A percentile compares a stretch with the other conserved stretches of the same genome.
Conservation (phyloP, 2,329 filamentous ascomycete species). For the Talaromyces piceae region DNA sequence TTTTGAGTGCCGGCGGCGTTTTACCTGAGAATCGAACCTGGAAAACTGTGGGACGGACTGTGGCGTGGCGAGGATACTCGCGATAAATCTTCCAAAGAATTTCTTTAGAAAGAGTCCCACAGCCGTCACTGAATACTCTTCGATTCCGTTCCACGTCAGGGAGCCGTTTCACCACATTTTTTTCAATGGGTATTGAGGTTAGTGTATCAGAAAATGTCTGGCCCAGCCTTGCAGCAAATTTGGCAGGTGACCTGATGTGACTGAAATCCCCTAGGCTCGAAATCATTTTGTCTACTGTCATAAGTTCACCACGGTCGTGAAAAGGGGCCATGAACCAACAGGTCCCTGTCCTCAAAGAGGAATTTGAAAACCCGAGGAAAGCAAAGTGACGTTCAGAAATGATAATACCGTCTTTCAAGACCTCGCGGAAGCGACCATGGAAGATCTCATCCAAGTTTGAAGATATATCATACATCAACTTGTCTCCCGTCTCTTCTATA, state of each 20-base stretch:
- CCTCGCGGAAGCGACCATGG: slow-evolving; percentile 48
- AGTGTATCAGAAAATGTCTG: slow-evolving; percentile 70
- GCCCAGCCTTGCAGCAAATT: slow-evolving; percentile 53
- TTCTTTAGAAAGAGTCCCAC: slow-evolving; percentile 61
- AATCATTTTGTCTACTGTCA: slow-evolving; percentile 36
- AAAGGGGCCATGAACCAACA: slow-evolving; percentile 55
- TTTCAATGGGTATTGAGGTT: slow-evolving; percentile 48
- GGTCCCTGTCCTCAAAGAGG: slow-evolving; percentile 63
- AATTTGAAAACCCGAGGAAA: slow-evolving; percentile 75
- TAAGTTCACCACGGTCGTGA: slow-evolving; percentile 19
- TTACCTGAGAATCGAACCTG: slow-evolving; percentile 64
- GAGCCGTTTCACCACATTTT: slow-evolving; percentile 16
- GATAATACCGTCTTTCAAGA: slow-evolving; percentile 53
- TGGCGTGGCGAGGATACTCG: slow-evolving; percentile 19
- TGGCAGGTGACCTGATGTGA: slow-evolving; percentile 47
- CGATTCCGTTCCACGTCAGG: slow-evolving; percentile 20
- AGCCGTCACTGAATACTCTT: slow-evolving; percentile 69
- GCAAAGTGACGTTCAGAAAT: slow-evolving; percentile 57
- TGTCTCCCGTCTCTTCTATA: slow-evolving; percentile 20
- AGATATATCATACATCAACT: slow-evolving; percentile 15
- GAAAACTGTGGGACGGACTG: slow-evolving; percentile 35
- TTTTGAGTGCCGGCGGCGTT: background rate
- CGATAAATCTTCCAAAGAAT: slow-evolving; percentile 56
- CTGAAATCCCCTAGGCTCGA: slow-evolving; percentile 43
- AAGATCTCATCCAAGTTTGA: slow-evolving; percentile 17